Percentiles rank a stretch among this genome's conserved stretches.
Conservation (phyloP, 2,329 filamentous ascomycete genomes). For the Cladophialophora immunda region DNA sequence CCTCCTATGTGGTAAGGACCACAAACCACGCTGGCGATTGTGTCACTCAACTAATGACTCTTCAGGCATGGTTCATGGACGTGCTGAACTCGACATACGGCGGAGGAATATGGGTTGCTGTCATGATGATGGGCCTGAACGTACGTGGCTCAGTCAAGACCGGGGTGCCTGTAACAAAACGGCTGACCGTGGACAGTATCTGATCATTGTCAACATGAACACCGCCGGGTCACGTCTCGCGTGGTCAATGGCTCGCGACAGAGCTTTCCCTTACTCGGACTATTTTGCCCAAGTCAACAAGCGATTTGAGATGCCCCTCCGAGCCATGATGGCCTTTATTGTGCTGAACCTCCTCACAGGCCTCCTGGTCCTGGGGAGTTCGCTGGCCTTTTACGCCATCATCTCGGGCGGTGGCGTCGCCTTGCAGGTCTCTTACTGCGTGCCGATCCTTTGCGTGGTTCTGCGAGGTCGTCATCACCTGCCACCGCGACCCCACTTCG, state of each 20-base stretch:
- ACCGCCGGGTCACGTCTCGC: conserved; percentile 35
- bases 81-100: conserved; percentile 50
- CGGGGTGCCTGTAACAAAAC: conserved; percentile 4
- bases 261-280: conserved; percentile 65
- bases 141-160: conserved; percentile 10
- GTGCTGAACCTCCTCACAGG: conserved; percentile 35
- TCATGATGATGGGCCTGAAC: conserved; percentile 40
- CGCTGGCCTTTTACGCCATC: conserved; percentile 37
- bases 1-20: conserved; percentile 33
- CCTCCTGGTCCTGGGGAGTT: conserved; percentile 33
- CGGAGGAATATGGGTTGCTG: conserved; percentile 37
- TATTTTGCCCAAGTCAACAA: conserved; percentile 64
- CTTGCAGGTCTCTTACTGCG: conserved; percentile 35
- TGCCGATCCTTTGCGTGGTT: conserved; percentile 35
- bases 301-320: conserved; percentile 64
- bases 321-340: conserved; percentile 34
- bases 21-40: not conserved
- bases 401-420: conserved; percentile 36
- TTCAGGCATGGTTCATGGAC: conserved; percentile 44
- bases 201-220: conserved; percentile 38
- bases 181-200: conserved; percentile 22
- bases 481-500: conserved; percentile 35
- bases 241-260: conserved; percentile 60
- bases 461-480: conserved; percentile 33
- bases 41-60: conserved; percentile 45